Percentiles rank a stretch among this genome's conserved stretches.
Conservation (phyloP, 345 rosid species). For the Carallia pectinifolia region DNA sequence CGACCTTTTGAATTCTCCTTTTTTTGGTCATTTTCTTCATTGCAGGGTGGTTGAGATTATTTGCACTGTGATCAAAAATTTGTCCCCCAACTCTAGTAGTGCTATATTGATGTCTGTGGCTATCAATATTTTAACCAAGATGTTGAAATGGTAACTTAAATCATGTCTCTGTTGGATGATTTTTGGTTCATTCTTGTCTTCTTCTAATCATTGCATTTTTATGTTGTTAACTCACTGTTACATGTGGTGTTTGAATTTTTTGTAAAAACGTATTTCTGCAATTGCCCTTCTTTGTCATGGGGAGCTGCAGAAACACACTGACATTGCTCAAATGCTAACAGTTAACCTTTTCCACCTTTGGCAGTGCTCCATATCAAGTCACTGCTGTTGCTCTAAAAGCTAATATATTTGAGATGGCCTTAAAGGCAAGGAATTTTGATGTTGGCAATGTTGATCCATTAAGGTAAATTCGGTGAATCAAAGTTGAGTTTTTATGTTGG, state of each 20-base stretch:
- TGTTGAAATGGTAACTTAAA: constrained; percentile 69
- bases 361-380: constrained; percentile 74
- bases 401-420: constrained; percentile 64
- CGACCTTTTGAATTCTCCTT: background rate
- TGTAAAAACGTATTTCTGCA: too few relatives aligned
- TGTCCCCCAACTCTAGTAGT: constrained; percentile 49
- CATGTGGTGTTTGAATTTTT: too few relatives aligned
- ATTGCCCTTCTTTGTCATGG: too few relatives aligned
- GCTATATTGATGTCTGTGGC: constrained; percentile 73
- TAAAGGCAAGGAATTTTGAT: constrained; percentile 39
- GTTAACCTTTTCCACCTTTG: constrained; percentile 5
- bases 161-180: constrained; percentile 1
- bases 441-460: constrained; percentile 46
- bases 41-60: constrained; percentile 81
- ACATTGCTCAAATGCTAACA: too few relatives aligned
- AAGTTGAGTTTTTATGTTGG: background rate
- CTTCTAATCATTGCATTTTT: constrained; percentile 6
- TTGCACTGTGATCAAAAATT: constrained; percentile 57
- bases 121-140: constrained; percentile 65
- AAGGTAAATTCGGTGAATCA: constrained; percentile 44
- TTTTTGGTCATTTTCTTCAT: background rate
- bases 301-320: too few relatives aligned
- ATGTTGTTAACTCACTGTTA: background rate
- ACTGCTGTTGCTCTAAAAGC: constrained; percentile 55
- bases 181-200: background rate